phyloP scores from a whole-genome alignment of 495 filamentous ascomycete genomes.

The Sporormia fimetaria region DNA sequence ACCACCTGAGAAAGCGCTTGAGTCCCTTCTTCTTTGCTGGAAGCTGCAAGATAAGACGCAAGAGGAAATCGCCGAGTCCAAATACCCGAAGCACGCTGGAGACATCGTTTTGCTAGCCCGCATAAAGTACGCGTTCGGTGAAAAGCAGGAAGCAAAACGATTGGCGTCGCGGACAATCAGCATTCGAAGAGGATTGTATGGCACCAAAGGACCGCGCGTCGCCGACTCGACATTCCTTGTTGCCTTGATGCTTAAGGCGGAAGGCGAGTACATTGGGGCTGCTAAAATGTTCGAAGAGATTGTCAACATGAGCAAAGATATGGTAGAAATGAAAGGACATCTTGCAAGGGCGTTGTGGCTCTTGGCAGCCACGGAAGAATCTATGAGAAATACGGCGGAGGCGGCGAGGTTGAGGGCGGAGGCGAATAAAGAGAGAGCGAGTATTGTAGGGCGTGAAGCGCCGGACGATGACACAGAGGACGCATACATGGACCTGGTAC shows the following conservation, averaged over 20 bases:
- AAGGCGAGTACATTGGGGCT: not conserved
- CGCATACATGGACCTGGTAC: constrained; percentile 2
- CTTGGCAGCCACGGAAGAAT: constrained; percentile 1
- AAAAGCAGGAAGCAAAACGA: constrained; percentile 1
- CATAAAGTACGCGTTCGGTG: not conserved
- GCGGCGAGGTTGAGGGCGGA: constrained; percentile 5
- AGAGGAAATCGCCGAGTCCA: not conserved
- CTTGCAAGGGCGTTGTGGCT: constrained; percentile 1
- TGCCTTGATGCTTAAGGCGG: not conserved
- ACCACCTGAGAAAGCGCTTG: not conserved
- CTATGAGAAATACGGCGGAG: not conserved
- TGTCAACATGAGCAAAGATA: constrained; percentile 1
- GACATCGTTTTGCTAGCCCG: not conserved
- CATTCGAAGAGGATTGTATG: not conserved
- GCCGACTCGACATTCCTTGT: not conserved
- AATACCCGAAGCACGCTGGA: constrained; percentile 1
- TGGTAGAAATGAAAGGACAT: constrained; percentile 4
- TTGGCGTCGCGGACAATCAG: not conserved
- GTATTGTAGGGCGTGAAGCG: not conserved
- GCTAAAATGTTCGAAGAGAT: not conserved
- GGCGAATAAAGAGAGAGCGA: constrained; percentile 6
- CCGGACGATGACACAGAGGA: constrained; percentile 3
- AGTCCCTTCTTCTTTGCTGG: not conserved
- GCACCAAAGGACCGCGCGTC: not conserved
- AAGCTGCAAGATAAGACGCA: constrained; percentile 1